Conservation (phyloP, 345 rosid species). For the Boechera retrofracta region DNA sequence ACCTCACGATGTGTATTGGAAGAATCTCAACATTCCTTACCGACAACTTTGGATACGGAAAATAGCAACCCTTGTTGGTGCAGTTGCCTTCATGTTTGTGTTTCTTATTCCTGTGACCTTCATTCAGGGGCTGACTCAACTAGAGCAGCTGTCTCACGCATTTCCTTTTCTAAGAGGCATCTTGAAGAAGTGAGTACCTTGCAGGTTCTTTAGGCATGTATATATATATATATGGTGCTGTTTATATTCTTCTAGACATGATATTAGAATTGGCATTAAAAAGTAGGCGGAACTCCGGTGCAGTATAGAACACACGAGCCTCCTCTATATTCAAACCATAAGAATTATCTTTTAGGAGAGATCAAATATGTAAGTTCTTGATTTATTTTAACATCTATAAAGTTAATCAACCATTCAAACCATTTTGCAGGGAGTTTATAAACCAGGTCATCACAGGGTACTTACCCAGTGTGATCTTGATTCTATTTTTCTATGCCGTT, state of each 20-base stretch:
- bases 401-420: constrained; percentile 17
- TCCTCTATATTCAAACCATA: background rate
- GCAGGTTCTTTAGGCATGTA: background rate
- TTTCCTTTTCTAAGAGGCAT: constrained; percentile 75
- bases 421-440: constrained; percentile 59
- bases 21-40: constrained; percentile 80
- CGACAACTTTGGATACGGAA: constrained; percentile 87
- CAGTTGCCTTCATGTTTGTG: constrained; percentile 73
- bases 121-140: constrained; percentile 87
- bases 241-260: constrained; percentile 14
- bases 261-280: constrained; percentile 16
- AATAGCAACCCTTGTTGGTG: constrained; percentile 62
- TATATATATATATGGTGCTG: background rate
- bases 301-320: background rate
- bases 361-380: background rate
- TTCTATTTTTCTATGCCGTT: constrained; percentile 69
- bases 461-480: constrained; percentile 88
- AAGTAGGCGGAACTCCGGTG: background rate
- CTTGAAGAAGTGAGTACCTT: constrained; percentile 62
- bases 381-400: background rate
- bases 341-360: background rate
- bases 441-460: constrained; percentile 82
- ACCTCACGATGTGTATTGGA: constrained; percentile 90
- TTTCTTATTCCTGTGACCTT: constrained; percentile 83
- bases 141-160: constrained; percentile 58